Evolutionary conservation across 805 yeast species (phyloP), one percentile per base, ranked within the genome.

Genomic region (Ogataea ramenticola): DNA sequence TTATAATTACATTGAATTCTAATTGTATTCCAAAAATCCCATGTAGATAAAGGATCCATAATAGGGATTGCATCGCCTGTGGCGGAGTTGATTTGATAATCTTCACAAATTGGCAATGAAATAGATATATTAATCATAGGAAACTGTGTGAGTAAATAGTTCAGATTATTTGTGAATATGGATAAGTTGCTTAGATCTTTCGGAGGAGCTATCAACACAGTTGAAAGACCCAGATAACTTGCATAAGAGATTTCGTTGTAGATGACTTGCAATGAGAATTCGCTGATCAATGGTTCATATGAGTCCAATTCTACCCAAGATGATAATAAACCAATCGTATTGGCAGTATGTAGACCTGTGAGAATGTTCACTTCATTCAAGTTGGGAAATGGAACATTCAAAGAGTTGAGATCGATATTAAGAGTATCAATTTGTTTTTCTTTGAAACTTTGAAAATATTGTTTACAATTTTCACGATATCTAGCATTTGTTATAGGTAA

Each of bases 11-110:
- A 77, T 32, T 74, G 62, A 5, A 70, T 66, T 21, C 88, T 64
- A 3, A 83, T 73, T 1, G 83, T 70, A 50, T 82, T 78, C 90
- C 90, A 83, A 51, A 80, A 71, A 43, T 80, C 86, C 90, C 90
- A 83, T 2, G 84, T 79, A 3, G 82, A 77, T 29, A 82, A 58
- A 9, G 70, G 62, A 52, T 75, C 79, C 16, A 66, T 51, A 8
- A 54, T 52, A 19, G 60, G 55, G 9, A 54, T 46, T 1, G 49
- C 22, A 31, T 56, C 55, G 3, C 63, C 53, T 2, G 50, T 47
- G 14, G 17, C 4, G 7, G 3, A 3, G 40, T 59, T 53, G 2
- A 40, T 39, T 32, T 43, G 51, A 3, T 54, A 50, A 40, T 75
- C 79, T 45, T 75, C 80, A 46, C 69, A 74, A 15, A 74, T 62